phyloP scores from a whole-genome alignment of 179 eudicot species.

The Nepenthes alata region DNA sequence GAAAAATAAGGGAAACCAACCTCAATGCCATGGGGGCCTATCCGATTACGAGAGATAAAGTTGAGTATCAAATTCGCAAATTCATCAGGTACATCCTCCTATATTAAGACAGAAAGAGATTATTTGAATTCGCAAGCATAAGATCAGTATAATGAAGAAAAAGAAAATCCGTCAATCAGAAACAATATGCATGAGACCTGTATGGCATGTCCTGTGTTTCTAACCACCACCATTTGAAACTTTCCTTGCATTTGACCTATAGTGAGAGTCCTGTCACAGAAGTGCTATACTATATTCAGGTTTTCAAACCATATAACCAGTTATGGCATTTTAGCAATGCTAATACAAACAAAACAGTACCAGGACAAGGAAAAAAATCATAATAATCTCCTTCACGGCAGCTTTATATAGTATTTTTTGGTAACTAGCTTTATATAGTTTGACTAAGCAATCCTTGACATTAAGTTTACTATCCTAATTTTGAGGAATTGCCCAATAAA shows the following conservation, averaged over 20 bases:
- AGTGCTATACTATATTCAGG: not conserved
- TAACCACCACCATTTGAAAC: conserved; percentile 89
- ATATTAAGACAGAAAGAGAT: conserved; percentile 7
- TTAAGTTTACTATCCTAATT: no score
- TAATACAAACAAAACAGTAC: no score
- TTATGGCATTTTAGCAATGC: no score
- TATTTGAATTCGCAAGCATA: not conserved
- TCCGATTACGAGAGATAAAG: conserved; percentile 71
- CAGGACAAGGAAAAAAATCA: not conserved
- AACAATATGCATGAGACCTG: conserved; percentile 37
- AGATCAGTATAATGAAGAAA: not conserved
- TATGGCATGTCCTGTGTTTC: conserved; percentile 95
- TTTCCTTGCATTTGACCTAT: conserved; percentile 99
- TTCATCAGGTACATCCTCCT: conserved; percentile 95
- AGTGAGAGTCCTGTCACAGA: conserved; percentile 60
- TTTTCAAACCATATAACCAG: no score
- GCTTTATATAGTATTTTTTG: no score
- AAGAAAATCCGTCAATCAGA: not conserved
- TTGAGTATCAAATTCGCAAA: conserved; percentile 56
- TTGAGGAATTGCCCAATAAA: no score
- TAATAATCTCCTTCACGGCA: no score
- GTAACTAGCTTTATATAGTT: no score
- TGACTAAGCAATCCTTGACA: no score
- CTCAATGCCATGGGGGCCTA: conserved; percentile 82
- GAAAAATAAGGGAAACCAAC: conserved; percentile 23